Evolutionary conservation across 345 rosid species (phyloP).

Genomic region (Camelina sativa): DNA sequence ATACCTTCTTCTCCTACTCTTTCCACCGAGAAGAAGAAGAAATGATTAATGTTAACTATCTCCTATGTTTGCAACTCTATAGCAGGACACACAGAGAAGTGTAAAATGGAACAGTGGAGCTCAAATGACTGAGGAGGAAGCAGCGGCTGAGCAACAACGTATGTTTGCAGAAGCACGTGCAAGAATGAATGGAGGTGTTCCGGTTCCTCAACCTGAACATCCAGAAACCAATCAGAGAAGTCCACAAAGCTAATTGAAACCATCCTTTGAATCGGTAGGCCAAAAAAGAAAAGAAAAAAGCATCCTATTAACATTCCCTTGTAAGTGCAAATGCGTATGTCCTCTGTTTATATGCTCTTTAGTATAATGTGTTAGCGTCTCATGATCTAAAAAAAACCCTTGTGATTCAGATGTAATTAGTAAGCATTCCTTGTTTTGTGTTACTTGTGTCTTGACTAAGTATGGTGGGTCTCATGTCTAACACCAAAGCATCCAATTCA

Average conservation of each 20-base stretch:
- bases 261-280: slow-evolving; percentile 20
- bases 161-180: slow-evolving; percentile 99
- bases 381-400: slow-evolving; percentile 13
- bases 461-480: slow-evolving; percentile 9
- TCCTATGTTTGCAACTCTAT: slow-evolving; percentile 38
- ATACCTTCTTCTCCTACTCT: neutral
- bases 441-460: slow-evolving; percentile 19
- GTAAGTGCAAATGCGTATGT: neutral
- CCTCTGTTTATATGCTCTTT: slow-evolving; percentile 40
- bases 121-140: slow-evolving; percentile 96
- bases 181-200: slow-evolving; percentile 86
- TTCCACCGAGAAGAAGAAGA: neutral
- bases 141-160: slow-evolving; percentile 97
- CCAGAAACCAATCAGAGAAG: slow-evolving; percentile 63
- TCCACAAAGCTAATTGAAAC: slow-evolving; percentile 62
- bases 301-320: neutral
- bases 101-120: slow-evolving; percentile 90
- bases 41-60: neutral
- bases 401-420: slow-evolving; percentile 40
- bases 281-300: neutral
- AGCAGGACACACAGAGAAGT: slow-evolving; percentile 92
- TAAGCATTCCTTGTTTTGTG: slow-evolving; percentile 25
- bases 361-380: slow-evolving; percentile 23
- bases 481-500: neutral
- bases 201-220: slow-evolving; percentile 59